Base-by-base conservation (phyloP, 257 asterid genomes). In the Capsicum baccatum region DNA sequence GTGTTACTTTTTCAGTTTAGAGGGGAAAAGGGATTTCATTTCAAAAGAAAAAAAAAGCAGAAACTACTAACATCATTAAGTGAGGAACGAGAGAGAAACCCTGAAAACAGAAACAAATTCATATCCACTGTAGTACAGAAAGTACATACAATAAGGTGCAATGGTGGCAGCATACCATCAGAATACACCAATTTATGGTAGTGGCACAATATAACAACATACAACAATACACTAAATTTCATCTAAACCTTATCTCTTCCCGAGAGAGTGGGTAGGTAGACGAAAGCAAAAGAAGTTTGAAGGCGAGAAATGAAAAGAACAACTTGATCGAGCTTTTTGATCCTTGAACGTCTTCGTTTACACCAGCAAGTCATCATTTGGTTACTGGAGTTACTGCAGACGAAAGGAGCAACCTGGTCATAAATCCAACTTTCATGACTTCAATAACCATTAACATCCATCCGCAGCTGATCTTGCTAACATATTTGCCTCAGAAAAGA, bases 401-500 rank as follows among this genome's bases (percentile, higher is more conserved):
- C 64, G 8, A 54, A 78, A 78, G 82, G 66, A 33, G 33, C 82
- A 78, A 78, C 52, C 50, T 78, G 66, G 66, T 78, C 82, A 54
- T 78, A 78, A 44, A 78, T 78, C 82, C 82, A 54, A 54, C 52
- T 54, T 54, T 64, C 82, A 78, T 33, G 66, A 78, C 82, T 78
- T 78, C 33, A 78, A 78, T 15, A 78, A 78, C 15, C 66, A 78
- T 35, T 76, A 33, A 15, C 50, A 55, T 54, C 82, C 82, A 78
- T 8, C 33, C 16, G 3, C 33, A 15, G 50, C 82, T 76, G 64
- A 76, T 76, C 63, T 33, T 78, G 63, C 66, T 0, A 78, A 66
- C 26, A 7, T 33, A 78, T 1, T 78, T 78, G 82, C 82, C 82
- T 78, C 82, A 54, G 82, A 78, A 52, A 78, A 78, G 82, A 78